Conservation (phyloP, 306 rosid genomes). For the Benincasa hispida region DNA sequence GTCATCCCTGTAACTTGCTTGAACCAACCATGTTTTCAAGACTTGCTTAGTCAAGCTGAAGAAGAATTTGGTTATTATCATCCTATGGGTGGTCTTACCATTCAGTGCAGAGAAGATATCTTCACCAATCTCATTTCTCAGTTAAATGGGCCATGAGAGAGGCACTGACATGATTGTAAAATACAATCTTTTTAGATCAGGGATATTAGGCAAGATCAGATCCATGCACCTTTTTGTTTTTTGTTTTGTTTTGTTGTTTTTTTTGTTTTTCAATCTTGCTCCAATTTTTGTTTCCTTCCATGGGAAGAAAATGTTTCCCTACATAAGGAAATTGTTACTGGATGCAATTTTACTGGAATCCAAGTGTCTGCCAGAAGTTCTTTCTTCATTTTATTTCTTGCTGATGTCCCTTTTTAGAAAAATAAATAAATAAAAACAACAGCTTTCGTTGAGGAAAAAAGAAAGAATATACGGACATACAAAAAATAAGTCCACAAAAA, state of each 20-base stretch:
- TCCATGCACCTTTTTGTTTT: background rate
- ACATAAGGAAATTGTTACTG: background rate
- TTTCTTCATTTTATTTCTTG: background rate
- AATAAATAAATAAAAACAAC: too few relatives aligned
- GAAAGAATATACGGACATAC: too few relatives aligned
- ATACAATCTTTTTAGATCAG: background rate
- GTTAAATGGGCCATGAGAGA: background rate
- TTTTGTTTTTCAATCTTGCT: background rate
- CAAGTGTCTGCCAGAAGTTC: background rate
- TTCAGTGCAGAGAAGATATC: conserved; percentile 17
- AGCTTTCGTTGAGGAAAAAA: too few relatives aligned
- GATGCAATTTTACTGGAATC: background rate
- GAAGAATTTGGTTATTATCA: conserved; percentile 30
- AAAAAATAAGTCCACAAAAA: too few relatives aligned
- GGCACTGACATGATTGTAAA: background rate
- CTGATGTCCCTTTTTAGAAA: too few relatives aligned
- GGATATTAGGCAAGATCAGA: background rate
- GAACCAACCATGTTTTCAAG: conserved; percentile 28
- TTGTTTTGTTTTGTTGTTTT: too few relatives aligned
- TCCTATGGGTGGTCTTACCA: conserved; percentile 29
- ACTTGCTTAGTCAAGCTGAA: conserved; percentile 20
- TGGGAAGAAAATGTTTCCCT: conserved; percentile 1
- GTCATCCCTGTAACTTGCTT: conserved; percentile 28
- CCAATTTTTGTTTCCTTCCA: background rate
- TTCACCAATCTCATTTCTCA: background rate